Evolutionary conservation across 2,329 filamentous ascomycete genomes (phyloP), one percentile per base, ranked within the genome.

Genomic region (Teratosphaeriaceae sp.): DNA sequence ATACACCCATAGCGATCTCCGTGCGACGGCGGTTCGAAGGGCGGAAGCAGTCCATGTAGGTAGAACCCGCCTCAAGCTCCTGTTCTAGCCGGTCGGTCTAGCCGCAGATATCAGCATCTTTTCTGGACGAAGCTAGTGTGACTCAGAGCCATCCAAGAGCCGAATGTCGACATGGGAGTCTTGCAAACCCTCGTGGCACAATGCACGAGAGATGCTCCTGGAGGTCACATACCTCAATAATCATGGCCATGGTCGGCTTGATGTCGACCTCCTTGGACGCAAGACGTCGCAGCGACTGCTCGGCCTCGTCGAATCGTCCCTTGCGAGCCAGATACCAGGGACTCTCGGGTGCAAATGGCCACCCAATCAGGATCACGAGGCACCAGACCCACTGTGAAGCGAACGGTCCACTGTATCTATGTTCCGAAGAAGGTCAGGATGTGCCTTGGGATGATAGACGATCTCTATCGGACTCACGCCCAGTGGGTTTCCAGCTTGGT

Each of bases 371-470:
- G n/a, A 70, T 62, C 33, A 68, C 52, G 11, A 53, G 50, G 18
- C 60, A 65, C 59, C 59, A 71, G n/a, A 67, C 46, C 57, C 65
- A 68, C 48, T 73, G 70, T 3, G 69, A 53, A 3, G 69, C 65
- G 52, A 71, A 71, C 1, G 69, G 69, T 2, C 60, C 63, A 18
- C 38, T 41, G 29, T 41, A 41, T 11, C 31, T 34, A 13, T 7
- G 20, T 12, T 18, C 18, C 18, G 7, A 38, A n/a, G 13, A n/a
- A 18, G 16, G n/a, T 38, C 21, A 27, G 20, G n/a, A 23, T 5
- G 19, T 7, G 3, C 9, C 19, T n/a, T 38, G 3, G 11, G 23
- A 9, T 16, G 13, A 20, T 4, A 60, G 60, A 48, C 67, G 71
- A 6, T 33, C 31, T 9, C 11, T n/a, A 9, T 5, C 12, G 11